Evolutionary conservation across 495 filamentous ascomycete genomes (phyloP).

Genomic region (Penicillium lagena): DNA sequence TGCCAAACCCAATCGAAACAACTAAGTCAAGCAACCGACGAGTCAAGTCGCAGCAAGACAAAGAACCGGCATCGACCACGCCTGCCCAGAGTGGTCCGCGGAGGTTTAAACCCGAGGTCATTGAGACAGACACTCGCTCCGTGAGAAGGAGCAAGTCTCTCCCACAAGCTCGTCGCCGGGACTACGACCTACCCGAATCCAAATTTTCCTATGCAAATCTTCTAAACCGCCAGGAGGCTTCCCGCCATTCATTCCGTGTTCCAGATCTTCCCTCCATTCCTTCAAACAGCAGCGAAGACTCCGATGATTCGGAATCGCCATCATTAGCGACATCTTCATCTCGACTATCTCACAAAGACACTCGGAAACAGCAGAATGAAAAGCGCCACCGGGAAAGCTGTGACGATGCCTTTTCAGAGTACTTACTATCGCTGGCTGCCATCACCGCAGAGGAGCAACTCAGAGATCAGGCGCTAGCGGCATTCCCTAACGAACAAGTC

Average conservation of each 20-base stretch:
- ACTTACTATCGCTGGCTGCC: constrained; percentile 69
- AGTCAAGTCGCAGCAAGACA: neutral
- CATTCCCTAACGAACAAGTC: constrained; percentile 59
- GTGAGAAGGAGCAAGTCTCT: constrained; percentile 26
- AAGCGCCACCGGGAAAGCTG: constrained; percentile 49
- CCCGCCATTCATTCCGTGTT: constrained; percentile 50
- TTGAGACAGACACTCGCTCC: constrained; percentile 50
- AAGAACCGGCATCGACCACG: constrained; percentile 5
- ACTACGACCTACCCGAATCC: constrained; percentile 25
- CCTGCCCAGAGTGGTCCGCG: constrained; percentile 16
- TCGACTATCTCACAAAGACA: constrained; percentile 25
- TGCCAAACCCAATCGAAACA: constrained; percentile 25
- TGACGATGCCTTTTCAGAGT: constrained; percentile 65
- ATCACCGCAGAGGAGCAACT: constrained; percentile 69
- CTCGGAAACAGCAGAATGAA: constrained; percentile 30
- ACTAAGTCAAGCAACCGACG: constrained; percentile 15
- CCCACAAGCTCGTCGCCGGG: constrained; percentile 12
- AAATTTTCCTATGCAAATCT: constrained; percentile 42
- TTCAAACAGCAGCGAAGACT: constrained; percentile 52
- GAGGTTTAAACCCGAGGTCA: constrained; percentile 51
- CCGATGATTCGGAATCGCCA: constrained; percentile 38
- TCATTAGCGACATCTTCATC: constrained; percentile 45
- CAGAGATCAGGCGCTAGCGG: constrained; percentile 61
- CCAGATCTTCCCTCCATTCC: constrained; percentile 46
- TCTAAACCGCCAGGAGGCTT: constrained; percentile 28